Evolutionary conservation across 768 basidiomycete genomes (phyloP), one percentile per base, ranked within the genome.

Genomic region (Russula ochroleuca): DNA sequence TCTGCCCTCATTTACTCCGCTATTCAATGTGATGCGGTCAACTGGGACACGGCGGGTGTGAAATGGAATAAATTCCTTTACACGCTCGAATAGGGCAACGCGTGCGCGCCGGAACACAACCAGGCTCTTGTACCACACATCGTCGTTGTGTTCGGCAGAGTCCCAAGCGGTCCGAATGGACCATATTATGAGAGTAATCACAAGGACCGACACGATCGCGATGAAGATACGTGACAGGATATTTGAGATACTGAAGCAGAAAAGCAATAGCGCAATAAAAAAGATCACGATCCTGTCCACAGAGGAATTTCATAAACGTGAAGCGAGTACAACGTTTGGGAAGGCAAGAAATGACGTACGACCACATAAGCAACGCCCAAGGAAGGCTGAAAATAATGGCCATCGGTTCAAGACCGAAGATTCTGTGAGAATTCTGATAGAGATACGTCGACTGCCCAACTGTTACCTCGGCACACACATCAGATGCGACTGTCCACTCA

Each of bases 351-450:
- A 41, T 6, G 37, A 78, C 83, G 71, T 69, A 84, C 84, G 78
- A 79, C 84, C 84, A 86, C 75, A 86, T 79, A 35, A 86, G 74
- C 28, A 85, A 72, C 1, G 81, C 80, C 62, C 82, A 82, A 0
- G 85, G 85, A 11, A 86, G 69, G 59, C 81, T 80, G 64, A 83
- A 83, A 57, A 83, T 69, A 31, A 85, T 74, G 14, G 83, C 81
- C 10, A 84, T 74, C 1, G 70, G 79, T 69, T 85, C 82, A 3
- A 83, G 71, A 2, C 84, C 83, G n/a, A 77, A 74, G 1, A 56
- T 68, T 9, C 67, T 40, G 11, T 76, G 70, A n/a, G 67, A 69
- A 48, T 71, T 67, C 6, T 61, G 66, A 11, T 62, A 33, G 5
- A 77, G 63, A 49, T 67, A 76, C 15, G 58, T 56, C 11, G 68